These are phyloP conservation scores for Arthroderma uncinatum DNA, from an alignment of 2,329 filamentous ascomycete species.

Conservation along the genomic window DNA sequence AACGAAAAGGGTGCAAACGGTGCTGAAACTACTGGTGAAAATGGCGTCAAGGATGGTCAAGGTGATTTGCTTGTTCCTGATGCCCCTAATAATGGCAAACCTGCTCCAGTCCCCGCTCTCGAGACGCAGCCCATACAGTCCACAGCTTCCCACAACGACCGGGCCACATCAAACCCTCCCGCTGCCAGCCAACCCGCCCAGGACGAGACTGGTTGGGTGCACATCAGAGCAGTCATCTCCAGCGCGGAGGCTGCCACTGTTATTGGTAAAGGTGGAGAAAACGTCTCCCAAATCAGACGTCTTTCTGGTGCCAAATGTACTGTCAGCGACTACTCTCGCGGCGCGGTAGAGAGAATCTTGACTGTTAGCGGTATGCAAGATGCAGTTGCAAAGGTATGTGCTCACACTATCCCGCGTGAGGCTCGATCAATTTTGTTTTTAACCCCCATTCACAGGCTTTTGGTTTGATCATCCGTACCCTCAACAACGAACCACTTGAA, in stretches of 20 bases:
- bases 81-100: conserved; percentile 48
- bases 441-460: conserved; percentile 53
- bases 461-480: conserved; percentile 90
- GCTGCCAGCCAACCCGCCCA: conserved; percentile 44
- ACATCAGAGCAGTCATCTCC: conserved; percentile 92
- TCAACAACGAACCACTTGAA: conserved; percentile 91
- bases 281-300: conserved; percentile 91
- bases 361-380: conserved; percentile 95
- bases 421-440: background rate
- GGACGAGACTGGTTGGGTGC: conserved; percentile 93
- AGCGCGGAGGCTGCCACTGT: conserved; percentile 95
- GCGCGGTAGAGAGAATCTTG: conserved; percentile 91
- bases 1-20: conserved; percentile 25
- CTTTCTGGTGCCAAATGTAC: conserved; percentile 96
- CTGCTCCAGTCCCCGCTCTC: conserved; percentile 27
- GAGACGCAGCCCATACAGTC: conserved; percentile 51
- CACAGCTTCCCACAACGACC: conserved; percentile 45
- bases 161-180: conserved; percentile 31
- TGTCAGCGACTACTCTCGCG: conserved; percentile 94
- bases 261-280: conserved; percentile 97
- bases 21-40: conserved; percentile 20
- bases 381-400: conserved; percentile 80
- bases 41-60: conserved; percentile 48
- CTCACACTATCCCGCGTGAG: conserved; percentile 7
- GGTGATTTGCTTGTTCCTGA: conserved; percentile 60